Conservation (phyloP, 768 basidiomycete genomes). For the Lentinula lateritia region DNA sequence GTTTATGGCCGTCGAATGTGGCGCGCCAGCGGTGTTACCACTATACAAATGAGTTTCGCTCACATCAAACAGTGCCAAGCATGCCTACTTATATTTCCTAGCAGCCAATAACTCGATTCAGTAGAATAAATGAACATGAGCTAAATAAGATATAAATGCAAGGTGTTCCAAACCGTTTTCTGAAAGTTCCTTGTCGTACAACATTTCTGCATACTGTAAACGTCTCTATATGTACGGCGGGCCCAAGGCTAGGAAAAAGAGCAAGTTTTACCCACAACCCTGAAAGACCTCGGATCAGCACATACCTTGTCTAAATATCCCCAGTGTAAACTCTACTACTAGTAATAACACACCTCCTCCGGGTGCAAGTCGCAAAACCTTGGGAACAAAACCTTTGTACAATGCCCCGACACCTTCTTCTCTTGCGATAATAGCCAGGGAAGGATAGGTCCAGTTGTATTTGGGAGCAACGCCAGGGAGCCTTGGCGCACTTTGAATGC, state of each 20-base stretch:
- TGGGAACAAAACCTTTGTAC: conserved; percentile 95
- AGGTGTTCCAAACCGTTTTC: not conserved
- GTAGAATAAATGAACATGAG: not conserved
- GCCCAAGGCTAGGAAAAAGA: conserved; percentile 34
- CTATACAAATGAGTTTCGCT: no score
- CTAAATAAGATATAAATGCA: not conserved
- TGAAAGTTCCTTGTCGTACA: not conserved
- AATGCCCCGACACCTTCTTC: conserved; percentile 85
- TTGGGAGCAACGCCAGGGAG: conserved; percentile 72
- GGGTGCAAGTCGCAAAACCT: conserved; percentile 91
- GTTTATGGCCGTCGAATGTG: no score
- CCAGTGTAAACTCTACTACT: conserved; percentile 86
- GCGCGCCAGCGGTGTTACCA: no score
- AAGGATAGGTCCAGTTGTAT: conserved; percentile 95
- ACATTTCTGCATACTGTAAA: not conserved
- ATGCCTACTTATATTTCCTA: no score
- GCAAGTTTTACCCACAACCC: not conserved
- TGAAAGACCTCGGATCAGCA: conserved; percentile 2
- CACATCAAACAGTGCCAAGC: no score
- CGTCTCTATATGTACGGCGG: conserved; percentile 40
- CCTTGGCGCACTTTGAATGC: conserved; percentile 75
- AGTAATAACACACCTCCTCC: conserved; percentile 92
- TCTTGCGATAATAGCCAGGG: conserved; percentile 71
- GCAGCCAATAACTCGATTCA: no score
- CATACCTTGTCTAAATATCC: conserved; percentile 68